Conservation (phyloP, 345 rosid genomes). For the Gossypium raimondii region DNA sequence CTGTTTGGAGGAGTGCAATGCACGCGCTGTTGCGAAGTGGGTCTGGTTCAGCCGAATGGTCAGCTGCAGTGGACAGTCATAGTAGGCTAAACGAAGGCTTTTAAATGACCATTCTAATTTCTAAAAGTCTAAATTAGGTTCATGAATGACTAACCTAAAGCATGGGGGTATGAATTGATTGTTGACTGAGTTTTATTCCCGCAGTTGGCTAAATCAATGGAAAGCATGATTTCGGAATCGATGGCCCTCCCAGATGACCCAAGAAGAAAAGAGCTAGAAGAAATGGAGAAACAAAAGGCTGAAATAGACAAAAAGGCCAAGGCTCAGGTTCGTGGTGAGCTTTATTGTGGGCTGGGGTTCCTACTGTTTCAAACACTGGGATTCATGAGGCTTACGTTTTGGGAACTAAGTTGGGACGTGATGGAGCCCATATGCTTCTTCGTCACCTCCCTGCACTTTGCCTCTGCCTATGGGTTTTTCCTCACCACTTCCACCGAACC, state of each 20-base stretch:
- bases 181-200: neutral
- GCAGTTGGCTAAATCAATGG: slow-evolving; percentile 62
- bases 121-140: neutral
- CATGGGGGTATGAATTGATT: neutral
- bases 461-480: slow-evolving; percentile 59
- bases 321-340: slow-evolving; percentile 53
- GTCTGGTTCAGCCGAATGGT: neutral
- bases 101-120: neutral
- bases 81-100: neutral
- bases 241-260: slow-evolving; percentile 46
- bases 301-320: slow-evolving; percentile 47
- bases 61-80: neutral
- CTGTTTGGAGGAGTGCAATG: neutral
- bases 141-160: neutral
- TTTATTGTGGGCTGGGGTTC: slow-evolving; percentile 62
- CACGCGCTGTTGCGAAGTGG: neutral
- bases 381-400: slow-evolving; percentile 87
- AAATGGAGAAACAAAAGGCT: slow-evolving; percentile 57
- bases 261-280: slow-evolving; percentile 51
- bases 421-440: slow-evolving; percentile 99
- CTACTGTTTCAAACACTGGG: slow-evolving; percentile 52
- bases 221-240: slow-evolving; percentile 39
- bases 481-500: slow-evolving; percentile 77
- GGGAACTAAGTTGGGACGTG: slow-evolving; percentile 95
- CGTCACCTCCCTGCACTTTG: slow-evolving; percentile 53